These are phyloP conservation scores for Zoysia japonica DNA, from an alignment of 176 grass and related monocot species.

Conservation along the genomic window DNA sequence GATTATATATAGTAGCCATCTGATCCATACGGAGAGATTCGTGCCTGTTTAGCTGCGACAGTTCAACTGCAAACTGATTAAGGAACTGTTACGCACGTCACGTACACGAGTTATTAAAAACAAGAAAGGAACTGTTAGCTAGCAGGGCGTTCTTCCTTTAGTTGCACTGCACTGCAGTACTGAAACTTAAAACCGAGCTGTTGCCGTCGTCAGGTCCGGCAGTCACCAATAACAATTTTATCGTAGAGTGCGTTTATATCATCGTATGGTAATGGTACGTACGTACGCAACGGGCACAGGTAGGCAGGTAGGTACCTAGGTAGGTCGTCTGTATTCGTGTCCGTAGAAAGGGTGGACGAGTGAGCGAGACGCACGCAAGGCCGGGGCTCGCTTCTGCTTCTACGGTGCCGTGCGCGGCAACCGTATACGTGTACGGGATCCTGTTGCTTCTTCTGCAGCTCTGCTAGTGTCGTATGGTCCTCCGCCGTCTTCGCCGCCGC, in stretches of 20 bases:
- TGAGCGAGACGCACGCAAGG: conserved; percentile 9
- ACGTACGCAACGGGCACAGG: background rate
- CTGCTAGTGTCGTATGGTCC: background rate
- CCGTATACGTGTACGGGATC: background rate
- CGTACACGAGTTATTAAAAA: no score
- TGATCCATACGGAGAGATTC: no score
- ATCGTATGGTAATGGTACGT: background rate
- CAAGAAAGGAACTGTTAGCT: no score
- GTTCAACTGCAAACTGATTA: no score
- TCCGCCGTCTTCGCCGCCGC: no score
- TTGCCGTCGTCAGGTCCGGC: background rate
- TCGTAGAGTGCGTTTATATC: background rate
- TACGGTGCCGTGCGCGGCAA: background rate
- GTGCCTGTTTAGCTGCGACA: background rate
- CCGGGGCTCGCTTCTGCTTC: background rate
- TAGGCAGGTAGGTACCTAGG: background rate
- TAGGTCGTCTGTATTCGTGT: background rate
- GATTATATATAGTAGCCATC: no score
- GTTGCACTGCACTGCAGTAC: conserved; percentile 28
- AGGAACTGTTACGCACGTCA: no score
- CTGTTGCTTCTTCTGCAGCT: background rate
- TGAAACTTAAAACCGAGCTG: background rate
- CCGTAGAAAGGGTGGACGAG: conserved; percentile 46
- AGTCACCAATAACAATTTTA: background rate
- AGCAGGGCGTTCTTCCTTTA: conserved; percentile 3